Evolutionary conservation across 2,329 filamentous ascomycete species (phyloP).

Genomic region (Clarireedia sp.): DNA sequence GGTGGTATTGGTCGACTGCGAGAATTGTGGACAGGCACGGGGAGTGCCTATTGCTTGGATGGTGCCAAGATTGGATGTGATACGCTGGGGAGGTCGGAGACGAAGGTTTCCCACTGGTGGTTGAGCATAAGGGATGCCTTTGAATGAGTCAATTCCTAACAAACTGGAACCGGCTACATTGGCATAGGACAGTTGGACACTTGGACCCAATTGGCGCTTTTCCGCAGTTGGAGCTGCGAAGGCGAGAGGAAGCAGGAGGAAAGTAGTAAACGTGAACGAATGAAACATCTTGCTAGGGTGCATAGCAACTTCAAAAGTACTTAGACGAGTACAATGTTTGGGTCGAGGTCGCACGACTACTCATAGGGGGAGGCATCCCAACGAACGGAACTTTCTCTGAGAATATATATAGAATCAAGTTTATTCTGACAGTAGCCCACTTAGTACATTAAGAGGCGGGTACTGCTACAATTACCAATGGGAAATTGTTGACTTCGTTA

Average conservation of each 20-base stretch:
- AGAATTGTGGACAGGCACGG: slow-evolving; percentile 30
- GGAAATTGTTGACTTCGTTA: too few species aligned
- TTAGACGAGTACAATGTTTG: too few species aligned
- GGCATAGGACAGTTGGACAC: neutral
- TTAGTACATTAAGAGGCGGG: too few species aligned
- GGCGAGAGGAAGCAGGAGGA: neutral
- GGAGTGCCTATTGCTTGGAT: slow-evolving; percentile 24
- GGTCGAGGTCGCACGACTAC: too few species aligned
- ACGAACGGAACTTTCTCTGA: too few species aligned
- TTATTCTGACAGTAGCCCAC: too few species aligned
- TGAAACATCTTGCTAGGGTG: too few species aligned
- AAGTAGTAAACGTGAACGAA: neutral
- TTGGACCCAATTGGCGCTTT: neutral
- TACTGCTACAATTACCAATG: too few species aligned
- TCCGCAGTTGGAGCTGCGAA: neutral
- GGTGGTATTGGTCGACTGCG: slow-evolving; percentile 8
- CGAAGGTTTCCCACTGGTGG: slow-evolving; percentile 35
- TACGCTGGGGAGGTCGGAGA: slow-evolving; percentile 34
- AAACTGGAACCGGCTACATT: neutral
- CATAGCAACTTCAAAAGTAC: too few species aligned
- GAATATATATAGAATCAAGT: too few species aligned
- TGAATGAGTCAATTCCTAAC: slow-evolving; percentile 1
- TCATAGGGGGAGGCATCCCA: too few species aligned
- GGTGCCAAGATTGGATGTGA: slow-evolving; percentile 16
- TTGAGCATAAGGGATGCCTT: slow-evolving; percentile 34